Conservation (phyloP, 1,139 yeast species). For the Nakaseomyces uthaithaninus region DNA sequence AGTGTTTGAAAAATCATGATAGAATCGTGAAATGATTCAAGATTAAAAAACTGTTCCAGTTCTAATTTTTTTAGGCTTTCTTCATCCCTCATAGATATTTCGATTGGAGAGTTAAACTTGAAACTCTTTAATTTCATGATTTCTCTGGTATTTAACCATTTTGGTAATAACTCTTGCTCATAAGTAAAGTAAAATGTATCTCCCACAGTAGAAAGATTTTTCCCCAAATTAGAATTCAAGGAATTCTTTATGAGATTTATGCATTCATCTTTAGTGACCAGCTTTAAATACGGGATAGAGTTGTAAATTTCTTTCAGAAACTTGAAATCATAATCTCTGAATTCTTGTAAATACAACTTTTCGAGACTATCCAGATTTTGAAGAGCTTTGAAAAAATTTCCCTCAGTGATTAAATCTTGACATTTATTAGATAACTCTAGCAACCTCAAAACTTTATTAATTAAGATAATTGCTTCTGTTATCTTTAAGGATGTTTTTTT, state of each 20-base stretch:
- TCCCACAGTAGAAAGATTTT: constrained; percentile 56
- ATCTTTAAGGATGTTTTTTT: constrained; percentile 55
- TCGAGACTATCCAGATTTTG: constrained; percentile 71
- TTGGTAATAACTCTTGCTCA: constrained; percentile 40
- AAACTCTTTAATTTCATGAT: constrained; percentile 44
- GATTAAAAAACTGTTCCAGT: constrained; percentile 35
- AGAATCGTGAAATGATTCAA: constrained; percentile 72
- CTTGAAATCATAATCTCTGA: constrained; percentile 54
- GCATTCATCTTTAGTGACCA: constrained; percentile 72
- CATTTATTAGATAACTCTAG: constrained; percentile 81
- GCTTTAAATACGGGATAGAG: constrained; percentile 70
- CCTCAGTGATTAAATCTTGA: constrained; percentile 67
- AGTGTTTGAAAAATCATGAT: constrained; percentile 73
- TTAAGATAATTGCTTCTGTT: constrained; percentile 52
- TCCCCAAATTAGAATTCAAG: constrained; percentile 52
- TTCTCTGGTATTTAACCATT: constrained; percentile 31
- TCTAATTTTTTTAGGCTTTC: constrained; percentile 24
- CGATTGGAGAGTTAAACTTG: constrained; percentile 81
- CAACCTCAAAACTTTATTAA: constrained; percentile 68
- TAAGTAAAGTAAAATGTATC: constrained; percentile 45
- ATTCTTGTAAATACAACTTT: constrained; percentile 54
- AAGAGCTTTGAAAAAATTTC: constrained; percentile 68
- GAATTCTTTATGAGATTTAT: constrained; percentile 65
- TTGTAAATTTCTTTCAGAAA: constrained; percentile 65
- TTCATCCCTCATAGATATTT: constrained; percentile 55